Base-by-base conservation (phyloP, 768 basidiomycete genomes). In the Auriscalpium orientale region DNA sequence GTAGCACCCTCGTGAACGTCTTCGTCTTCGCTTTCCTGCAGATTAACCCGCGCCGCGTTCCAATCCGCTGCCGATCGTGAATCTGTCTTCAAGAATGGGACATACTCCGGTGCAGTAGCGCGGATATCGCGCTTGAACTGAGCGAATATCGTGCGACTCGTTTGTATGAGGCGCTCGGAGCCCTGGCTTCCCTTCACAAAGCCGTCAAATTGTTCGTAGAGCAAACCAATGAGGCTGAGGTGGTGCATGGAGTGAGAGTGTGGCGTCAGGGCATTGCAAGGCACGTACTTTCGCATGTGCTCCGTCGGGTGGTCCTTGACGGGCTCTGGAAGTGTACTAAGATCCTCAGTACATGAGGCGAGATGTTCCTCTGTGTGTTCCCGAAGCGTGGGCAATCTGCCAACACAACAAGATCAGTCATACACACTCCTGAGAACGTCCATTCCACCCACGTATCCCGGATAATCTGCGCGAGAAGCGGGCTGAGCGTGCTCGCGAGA, bases 381-480 rank as follows among this genome's bases (percentile, higher is more conserved):
- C 40, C 63, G 66, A 44, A 75, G 66, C 22, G 56, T 63, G 1
- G 73, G 70, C 44, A 73, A 54, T 20, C 71, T 72, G 33, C 3
- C 21, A 36, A 28, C 28, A 28, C 28, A 28, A 4, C 4, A 5
- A 28, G 28, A 28, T 28, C 28, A 28, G 28, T 5, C 28, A 28
- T 28, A 7, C 28, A 28, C 28, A 28, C 28, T 28, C 28, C 28
- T 4, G 28, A 5, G 4, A 5, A 28, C 4, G 1, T 28, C 28
- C 5, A 28, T 28, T 28, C 28, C 40, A 43, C 40, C 15, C 6
- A 70, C 71, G 60, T 61, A 9, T 58, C 51, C 18, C 63, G 54
- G 53, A 78, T 78, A 43, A 73, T 67, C 13, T 66, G 56, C 7
- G 72, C 67, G 8, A 79, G 65, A 8, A 72, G 64, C 2, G 60